Evolutionary conservation across 192 early-diverging fungal species (phyloP).

Genomic region (Backusella liffmaniae): DNA sequence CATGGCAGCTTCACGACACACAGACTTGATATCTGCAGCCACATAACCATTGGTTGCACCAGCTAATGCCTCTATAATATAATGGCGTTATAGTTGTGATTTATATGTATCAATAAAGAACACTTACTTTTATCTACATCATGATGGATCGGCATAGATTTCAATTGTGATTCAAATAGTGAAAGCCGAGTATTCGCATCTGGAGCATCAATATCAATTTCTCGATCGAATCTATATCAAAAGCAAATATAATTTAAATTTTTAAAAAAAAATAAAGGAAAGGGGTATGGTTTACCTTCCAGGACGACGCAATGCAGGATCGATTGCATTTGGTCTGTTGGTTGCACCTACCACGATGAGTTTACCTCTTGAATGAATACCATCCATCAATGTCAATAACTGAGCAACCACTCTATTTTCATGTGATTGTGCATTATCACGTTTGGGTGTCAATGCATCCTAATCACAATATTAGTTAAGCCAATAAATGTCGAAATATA

Average conservation of each 20-base stretch:
- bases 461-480: background rate
- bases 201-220: slow-evolving; percentile 80
- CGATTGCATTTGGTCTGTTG: slow-evolving; percentile 83
- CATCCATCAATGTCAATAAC: slow-evolving; percentile 90
- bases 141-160: slow-evolving; percentile 50
- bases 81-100: background rate
- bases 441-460: slow-evolving; percentile 75
- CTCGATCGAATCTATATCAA: slow-evolving; percentile 72
- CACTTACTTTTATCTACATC: slow-evolving; percentile 49
- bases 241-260: background rate
- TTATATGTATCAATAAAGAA: background rate
- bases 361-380: slow-evolving; percentile 58
- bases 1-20: slow-evolving; percentile 81
- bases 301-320: slow-evolving; percentile 79
- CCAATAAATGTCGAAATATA: background rate
- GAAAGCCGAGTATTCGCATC: slow-evolving; percentile 51
- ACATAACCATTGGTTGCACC: slow-evolving; percentile 87
- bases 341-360: slow-evolving; percentile 86
- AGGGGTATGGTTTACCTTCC: slow-evolving; percentile 52
- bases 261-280: background rate
- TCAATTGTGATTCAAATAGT: slow-evolving; percentile 64
- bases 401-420: slow-evolving; percentile 85
- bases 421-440: slow-evolving; percentile 57
- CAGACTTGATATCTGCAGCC: slow-evolving; percentile 84
- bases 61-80: slow-evolving; percentile 40